These are phyloP conservation scores for Daedalea quercina DNA, from an alignment of 768 basidiomycete genomes.

Conservation along the genomic window DNA sequence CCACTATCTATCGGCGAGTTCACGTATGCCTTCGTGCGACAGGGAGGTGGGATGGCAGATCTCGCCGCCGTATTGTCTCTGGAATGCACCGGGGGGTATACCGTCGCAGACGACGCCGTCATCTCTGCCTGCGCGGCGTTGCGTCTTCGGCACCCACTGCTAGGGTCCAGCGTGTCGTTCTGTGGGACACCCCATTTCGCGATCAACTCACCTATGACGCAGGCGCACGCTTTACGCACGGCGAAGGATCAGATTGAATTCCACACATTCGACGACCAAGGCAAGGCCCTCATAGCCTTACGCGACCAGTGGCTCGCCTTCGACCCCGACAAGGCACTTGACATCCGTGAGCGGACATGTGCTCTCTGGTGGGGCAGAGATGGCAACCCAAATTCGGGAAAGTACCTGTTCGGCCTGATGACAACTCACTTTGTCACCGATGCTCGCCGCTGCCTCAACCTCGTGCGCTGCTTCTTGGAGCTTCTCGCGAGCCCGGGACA, in stretches of 20 bases:
- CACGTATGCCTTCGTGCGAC: not conserved
- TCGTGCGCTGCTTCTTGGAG: not conserved
- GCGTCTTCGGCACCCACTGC: not conserved
- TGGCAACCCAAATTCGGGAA: not conserved
- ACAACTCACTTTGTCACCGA: not conserved
- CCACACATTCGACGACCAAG: not conserved
- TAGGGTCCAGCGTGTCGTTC: not conserved
- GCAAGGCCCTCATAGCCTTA: not conserved
- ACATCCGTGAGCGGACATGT: not conserved
- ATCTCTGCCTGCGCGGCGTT: not conserved
- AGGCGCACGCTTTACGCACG: not conserved
- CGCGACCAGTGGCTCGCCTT: not conserved
- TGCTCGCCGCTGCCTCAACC: not conserved
- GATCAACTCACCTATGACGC: not conserved
- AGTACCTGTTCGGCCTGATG: conserved; percentile 1
- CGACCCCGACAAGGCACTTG: not conserved
- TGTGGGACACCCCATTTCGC: not conserved
- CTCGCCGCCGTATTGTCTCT: not conserved
- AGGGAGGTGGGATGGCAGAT: not conserved
- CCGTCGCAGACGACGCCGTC: not conserved
- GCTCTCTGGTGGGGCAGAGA: not conserved
- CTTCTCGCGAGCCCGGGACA: not conserved
- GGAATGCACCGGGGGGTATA: not conserved
- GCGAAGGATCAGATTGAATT: not conserved
- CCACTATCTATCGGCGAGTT: not conserved